These are phyloP conservation scores for Graphilbum fragrans DNA, from an alignment of 2,329 filamentous ascomycete species.

Conservation along the genomic window DNA sequence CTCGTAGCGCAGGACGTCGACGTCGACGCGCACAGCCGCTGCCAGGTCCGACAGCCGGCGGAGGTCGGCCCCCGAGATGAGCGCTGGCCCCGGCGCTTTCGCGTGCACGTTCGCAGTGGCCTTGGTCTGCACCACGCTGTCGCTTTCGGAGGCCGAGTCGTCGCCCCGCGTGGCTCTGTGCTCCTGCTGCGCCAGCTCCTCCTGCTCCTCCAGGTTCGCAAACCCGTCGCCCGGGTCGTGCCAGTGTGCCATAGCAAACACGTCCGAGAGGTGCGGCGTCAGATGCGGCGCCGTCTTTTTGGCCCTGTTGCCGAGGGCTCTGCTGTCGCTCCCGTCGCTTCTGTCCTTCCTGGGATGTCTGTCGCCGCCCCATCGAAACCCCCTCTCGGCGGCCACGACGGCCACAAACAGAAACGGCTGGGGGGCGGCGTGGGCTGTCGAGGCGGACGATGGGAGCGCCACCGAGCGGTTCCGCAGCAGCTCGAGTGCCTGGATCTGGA, in stretches of 20 bases:
- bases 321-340: neutral
- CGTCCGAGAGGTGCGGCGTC: slow-evolving; percentile 57
- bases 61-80: slow-evolving; percentile 34
- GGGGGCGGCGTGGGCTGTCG: slow-evolving; percentile 59
- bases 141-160: slow-evolving; percentile 20
- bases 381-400: slow-evolving; percentile 41
- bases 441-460: neutral
- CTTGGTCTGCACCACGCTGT: slow-evolving; percentile 6
- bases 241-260: slow-evolving; percentile 79
- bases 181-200: slow-evolving; percentile 19
- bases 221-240: slow-evolving; percentile 64
- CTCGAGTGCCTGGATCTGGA: slow-evolving; percentile 73
- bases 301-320: neutral
- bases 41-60: slow-evolving; percentile 46
- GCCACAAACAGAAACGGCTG: slow-evolving; percentile 71
- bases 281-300: slow-evolving; percentile 27
- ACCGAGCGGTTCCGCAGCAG: slow-evolving; percentile 59
- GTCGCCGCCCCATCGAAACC: slow-evolving; percentile 18
- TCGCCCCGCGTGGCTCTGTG: slow-evolving; percentile 4
- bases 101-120: neutral
- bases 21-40: slow-evolving; percentile 48
- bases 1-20: slow-evolving; percentile 73
- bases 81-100: slow-evolving; percentile 2
- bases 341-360: too few relatives aligned
- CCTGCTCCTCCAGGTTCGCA: slow-evolving; percentile 56